Base-by-base conservation (phyloP, 352 stramenopile species). In the Globisporangium echinulatum region DNA sequence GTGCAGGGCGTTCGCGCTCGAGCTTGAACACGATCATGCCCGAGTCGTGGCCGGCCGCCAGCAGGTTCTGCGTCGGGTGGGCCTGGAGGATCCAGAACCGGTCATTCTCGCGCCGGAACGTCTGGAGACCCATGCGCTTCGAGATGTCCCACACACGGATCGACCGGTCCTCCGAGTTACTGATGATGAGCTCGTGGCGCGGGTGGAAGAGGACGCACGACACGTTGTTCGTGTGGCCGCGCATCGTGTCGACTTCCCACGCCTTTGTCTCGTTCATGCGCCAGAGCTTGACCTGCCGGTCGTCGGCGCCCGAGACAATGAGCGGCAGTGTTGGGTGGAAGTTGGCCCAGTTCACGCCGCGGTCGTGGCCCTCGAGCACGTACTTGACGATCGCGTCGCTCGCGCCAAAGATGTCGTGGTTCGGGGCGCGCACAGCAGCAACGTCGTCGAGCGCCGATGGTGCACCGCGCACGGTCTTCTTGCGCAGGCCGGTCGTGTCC, bases 1-100 rank as follows among this genome's bases (percentile, higher is more conserved):
- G 97, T 13, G 97, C 96, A 0, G 97, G 97, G 54, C 97, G 89
- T 66, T 99, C 97, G 51, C 97, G 88, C 67, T 97, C 88, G 47
- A 98, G 80, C 75, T 99, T 99, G 79, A 99, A 99, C 13, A 99
- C 97, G 74, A 99, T 98, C 94, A 99, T 99, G 69, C 97, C 97
- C n/a, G 90, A 98, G 77, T 99, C 97, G 70, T 99, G 97, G 53
- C 97, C 97, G 4, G 97, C 97, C 17, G 97, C 97, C 37, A 99
- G 80, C 39, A 99, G 77, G 73, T 99, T 99, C 71, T 99, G 96
- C 51, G 86, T 89, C 38, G 92, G 87, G 75, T 99, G 97, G 0
- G 96, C 96, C 0, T 94, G 88, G 19, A 96, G 69, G 68, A 99
- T 99, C 97, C 97, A 99, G 74, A 99, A 99, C 38, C 97, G 92